Evolutionary conservation across 2,329 filamentous ascomycete genomes (phyloP).

Genomic region (Fusarium neocosmosporiellum): DNA sequence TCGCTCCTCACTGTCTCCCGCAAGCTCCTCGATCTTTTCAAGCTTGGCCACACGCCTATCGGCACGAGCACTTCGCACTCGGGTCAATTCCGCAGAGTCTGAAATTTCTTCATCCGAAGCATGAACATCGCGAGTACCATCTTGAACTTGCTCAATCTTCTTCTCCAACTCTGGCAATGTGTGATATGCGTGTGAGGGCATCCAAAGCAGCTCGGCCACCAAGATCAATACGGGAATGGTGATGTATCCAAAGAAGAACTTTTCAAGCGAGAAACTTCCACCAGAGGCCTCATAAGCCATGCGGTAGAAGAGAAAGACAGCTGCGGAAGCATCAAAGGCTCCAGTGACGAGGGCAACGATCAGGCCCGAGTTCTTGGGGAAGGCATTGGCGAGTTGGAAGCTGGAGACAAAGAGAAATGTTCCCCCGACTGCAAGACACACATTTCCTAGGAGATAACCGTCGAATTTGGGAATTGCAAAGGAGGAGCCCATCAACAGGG

Average conservation of each 20-base stretch:
- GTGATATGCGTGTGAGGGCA: constrained; percentile 55
- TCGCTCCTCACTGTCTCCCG: constrained; percentile 68
- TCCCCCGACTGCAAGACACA: constrained; percentile 80
- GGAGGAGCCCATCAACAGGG: constrained; percentile 79
- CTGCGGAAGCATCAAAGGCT: constrained; percentile 84
- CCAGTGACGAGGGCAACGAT: constrained; percentile 83
- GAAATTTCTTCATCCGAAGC: constrained; percentile 65
- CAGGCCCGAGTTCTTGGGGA: constrained; percentile 77
- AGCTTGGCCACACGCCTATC: constrained; percentile 67
- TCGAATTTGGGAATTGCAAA: constrained; percentile 72
- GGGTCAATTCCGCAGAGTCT: constrained; percentile 58
- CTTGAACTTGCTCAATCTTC: constrained; percentile 53
- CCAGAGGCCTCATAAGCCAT: constrained; percentile 71
- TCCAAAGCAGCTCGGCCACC: constrained; percentile 51
- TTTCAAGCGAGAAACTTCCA: constrained; percentile 49
- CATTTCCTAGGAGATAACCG: constrained; percentile 77
- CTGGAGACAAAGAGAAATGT: constrained; percentile 84
- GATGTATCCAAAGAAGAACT: constrained; percentile 56
- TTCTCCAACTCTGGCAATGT: constrained; percentile 52
- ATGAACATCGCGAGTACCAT: constrained; percentile 57
- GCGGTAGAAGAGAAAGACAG: constrained; percentile 79
- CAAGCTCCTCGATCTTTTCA: constrained; percentile 70
- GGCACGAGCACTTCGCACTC: constrained; percentile 56
- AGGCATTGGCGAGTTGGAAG: constrained; percentile 85
- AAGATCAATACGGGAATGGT: constrained; percentile 51